Percentiles rank a stretch among this genome's conserved stretches.
These are phyloP conservation scores for Barbarea vulgaris DNA, from an alignment of 345 rosid species.

Conservation along the genomic window DNA sequence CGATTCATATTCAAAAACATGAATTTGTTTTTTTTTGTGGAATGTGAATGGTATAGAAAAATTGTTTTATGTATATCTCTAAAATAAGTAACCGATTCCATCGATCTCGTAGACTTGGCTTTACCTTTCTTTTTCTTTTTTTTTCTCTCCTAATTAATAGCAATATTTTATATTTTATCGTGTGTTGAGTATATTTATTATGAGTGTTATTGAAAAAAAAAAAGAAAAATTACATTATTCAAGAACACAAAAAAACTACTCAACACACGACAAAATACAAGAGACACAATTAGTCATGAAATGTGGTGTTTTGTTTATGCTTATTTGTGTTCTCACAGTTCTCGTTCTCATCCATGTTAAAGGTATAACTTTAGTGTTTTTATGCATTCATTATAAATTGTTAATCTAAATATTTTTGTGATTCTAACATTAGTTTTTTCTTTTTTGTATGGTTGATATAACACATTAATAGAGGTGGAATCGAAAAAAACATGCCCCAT, in stretches of 20 bases:
- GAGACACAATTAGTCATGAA: neutral
- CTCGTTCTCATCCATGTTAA: neutral
- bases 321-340: neutral
- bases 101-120: neutral
- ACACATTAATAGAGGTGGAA: constrained; percentile 7
- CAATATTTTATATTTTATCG: neutral
- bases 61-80: no score
- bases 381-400: neutral
- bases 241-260: no score
- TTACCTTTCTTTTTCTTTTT: neutral
- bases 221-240: no score
- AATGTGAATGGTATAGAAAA: no score
- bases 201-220: neutral
- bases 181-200: neutral
- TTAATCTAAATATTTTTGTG: neutral
- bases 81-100: neutral
- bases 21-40: no score
- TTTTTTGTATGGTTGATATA: neutral
- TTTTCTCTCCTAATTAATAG: neutral
- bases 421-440: no score
- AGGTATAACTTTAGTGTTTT: neutral
- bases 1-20: no score
- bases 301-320: neutral
- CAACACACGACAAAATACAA: neutral
- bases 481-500: neutral